A percentile compares a stretch with the other conserved stretches of the same genome.
These are phyloP conservation scores for Persicaria maculosa DNA, from an alignment of 148 eudicot genomes.

Conservation along the genomic window DNA sequence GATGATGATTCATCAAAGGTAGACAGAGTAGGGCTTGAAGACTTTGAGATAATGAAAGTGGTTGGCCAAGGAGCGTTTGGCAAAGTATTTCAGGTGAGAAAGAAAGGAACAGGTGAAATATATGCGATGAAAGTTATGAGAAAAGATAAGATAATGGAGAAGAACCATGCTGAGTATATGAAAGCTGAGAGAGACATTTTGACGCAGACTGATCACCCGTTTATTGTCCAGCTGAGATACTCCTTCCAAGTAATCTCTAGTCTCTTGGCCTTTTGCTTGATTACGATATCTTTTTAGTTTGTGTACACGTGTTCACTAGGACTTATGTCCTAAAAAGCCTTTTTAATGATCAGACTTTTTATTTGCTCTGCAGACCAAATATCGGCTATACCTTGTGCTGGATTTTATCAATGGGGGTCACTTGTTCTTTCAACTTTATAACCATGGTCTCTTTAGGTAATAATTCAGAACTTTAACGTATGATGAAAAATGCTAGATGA, in stretches of 20 bases:
- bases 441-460: conserved; percentile 77
- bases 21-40: conserved; percentile 58
- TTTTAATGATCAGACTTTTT: conserved; percentile 9
- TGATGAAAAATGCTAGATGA: neutral
- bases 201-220: conserved; percentile 82
- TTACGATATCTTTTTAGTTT: neutral
- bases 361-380: conserved; percentile 63
- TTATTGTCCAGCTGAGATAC: conserved; percentile 81
- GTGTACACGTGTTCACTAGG: neutral
- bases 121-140: conserved; percentile 98
- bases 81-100: conserved; percentile 80
- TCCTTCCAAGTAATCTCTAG: conserved; percentile 64
- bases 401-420: conserved; percentile 91
- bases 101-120: conserved; percentile 65
- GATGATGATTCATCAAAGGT: conserved; percentile 28
- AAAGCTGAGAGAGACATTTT: conserved; percentile 89
- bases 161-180: conserved; percentile 88
- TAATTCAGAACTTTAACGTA: neutral
- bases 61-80: conserved; percentile 92
- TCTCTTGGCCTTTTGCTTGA: neutral
- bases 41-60: conserved; percentile 69
- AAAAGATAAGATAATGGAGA: conserved; percentile 90
- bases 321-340: neutral
- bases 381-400: conserved; percentile 77
- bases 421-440: conserved; percentile 79